Percentiles rank a stretch among this genome's conserved stretches.
Evolutionary conservation across 768 basidiomycete species (phyloP).

Genomic region (Tricholomella constricta): DNA sequence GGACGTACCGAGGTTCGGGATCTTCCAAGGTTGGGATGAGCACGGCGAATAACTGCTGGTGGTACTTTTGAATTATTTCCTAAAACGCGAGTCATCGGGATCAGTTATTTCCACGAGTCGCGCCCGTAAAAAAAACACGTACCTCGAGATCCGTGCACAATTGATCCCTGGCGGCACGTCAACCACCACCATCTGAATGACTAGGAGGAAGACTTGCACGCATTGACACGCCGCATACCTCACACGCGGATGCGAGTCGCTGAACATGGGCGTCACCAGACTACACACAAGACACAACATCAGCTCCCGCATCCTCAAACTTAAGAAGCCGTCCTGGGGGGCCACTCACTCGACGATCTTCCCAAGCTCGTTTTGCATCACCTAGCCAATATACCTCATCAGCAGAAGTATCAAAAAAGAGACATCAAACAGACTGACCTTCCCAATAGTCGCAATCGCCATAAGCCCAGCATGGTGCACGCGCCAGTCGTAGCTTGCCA

Average conservation of each 20-base stretch:
- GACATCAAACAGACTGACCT: constrained; percentile 38
- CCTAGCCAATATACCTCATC: too few relatives aligned
- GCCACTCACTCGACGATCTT: constrained; percentile 73
- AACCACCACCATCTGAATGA: too few relatives aligned
- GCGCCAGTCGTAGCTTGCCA: constrained; percentile 82
- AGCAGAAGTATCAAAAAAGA: too few relatives aligned
- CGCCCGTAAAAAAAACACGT: constrained; percentile 21
- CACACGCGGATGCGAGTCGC: constrained; percentile 77
- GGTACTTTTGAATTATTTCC: constrained; percentile 77
- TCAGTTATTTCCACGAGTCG: too few relatives aligned
- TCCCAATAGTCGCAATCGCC: constrained; percentile 82
- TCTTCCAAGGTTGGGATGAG: constrained; percentile 76
- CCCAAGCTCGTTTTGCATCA: constrained; percentile 80
- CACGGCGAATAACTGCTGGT: constrained; percentile 66
- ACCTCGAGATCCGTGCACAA: constrained; percentile 89
- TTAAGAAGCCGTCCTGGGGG: too few relatives aligned
- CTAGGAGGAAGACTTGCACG: constrained; percentile 57
- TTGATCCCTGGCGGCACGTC: constrained; percentile 70
- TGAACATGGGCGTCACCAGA: constrained; percentile 75
- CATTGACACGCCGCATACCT: too few relatives aligned
- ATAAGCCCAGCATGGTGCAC: constrained; percentile 83
- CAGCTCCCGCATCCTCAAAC: not conserved
- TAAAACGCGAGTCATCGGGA: too few relatives aligned
- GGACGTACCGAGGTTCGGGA: constrained; percentile 64
- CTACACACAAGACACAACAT: constrained; percentile 34